Evolutionary conservation across 1,284 basidiomycete species (phyloP).

Genomic region (Volvariella volvacea): DNA sequence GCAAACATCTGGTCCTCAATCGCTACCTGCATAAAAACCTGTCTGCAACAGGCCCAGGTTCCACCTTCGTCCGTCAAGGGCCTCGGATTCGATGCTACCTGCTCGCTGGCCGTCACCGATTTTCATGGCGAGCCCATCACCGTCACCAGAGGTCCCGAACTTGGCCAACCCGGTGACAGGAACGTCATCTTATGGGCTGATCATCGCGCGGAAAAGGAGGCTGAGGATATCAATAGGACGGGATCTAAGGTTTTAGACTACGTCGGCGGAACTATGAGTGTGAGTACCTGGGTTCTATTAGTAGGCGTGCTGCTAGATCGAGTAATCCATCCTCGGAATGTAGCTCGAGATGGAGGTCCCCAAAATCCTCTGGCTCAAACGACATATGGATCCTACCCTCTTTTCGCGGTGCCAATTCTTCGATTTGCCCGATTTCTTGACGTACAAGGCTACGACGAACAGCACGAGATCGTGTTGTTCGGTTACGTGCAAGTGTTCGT

Average conservation of each 20-base stretch:
- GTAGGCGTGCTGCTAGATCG: not conserved
- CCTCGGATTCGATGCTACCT: conserved; percentile 95
- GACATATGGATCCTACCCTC: conserved; percentile 69
- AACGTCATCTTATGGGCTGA: conserved; percentile 93
- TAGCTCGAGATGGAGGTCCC: conserved; percentile 97
- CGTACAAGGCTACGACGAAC: conserved; percentile 83
- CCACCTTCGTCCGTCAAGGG: conserved; percentile 72
- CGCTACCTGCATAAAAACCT: conserved; percentile 60
- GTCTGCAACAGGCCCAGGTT: conserved; percentile 60
- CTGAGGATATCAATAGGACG: conserved; percentile 83
- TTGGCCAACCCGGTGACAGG: conserved; percentile 64
- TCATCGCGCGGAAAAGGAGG: conserved; percentile 91
- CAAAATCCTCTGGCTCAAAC: conserved; percentile 95
- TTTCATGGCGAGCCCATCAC: conserved; percentile 68
- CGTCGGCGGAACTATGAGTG: conserved; percentile 95
- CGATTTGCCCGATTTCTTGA: conserved; percentile 95
- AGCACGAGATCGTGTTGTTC: conserved; percentile 87
- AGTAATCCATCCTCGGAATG: not conserved
- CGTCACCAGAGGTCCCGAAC: conserved; percentile 67
- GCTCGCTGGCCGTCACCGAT: conserved; percentile 87
- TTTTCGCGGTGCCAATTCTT: conserved; percentile 91
- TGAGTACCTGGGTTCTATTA: conserved; percentile 38
- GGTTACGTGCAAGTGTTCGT: conserved; percentile 95
- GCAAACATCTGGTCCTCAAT: conserved; percentile 84
- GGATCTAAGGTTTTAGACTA: conserved; percentile 87